These are phyloP conservation scores for Spencermartinsiella ligniputridi DNA, from an alignment of 1,139 yeast genomes.

Conservation along the genomic window DNA sequence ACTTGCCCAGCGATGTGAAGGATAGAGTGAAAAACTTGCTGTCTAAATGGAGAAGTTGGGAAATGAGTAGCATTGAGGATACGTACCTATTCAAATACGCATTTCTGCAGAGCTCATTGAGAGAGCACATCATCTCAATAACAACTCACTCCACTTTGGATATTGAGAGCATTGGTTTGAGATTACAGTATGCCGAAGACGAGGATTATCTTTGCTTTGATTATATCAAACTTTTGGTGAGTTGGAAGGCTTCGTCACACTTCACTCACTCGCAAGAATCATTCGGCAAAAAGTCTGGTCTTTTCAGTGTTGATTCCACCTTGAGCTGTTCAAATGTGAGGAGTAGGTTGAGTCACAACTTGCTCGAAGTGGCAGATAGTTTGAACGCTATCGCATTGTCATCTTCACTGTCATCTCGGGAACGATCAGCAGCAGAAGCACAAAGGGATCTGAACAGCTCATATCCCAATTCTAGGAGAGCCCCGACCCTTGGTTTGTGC, in stretches of 20 bases:
- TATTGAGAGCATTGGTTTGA: constrained; percentile 30
- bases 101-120: constrained; percentile 25
- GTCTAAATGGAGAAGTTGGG: constrained; percentile 92
- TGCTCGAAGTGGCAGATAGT: constrained; percentile 17
- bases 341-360: constrained; percentile 19
- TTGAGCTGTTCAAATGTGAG: constrained; percentile 22
- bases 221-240: constrained; percentile 25
- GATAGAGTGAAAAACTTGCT: constrained; percentile 55
- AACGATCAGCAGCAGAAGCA: not conserved
- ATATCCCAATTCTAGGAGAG: not conserved
- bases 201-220: constrained; percentile 36
- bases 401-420: not conserved
- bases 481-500: constrained; percentile 4
- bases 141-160: constrained; percentile 25
- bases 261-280: not conserved
- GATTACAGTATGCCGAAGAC: constrained; percentile 27
- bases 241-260: constrained; percentile 15
- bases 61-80: constrained; percentile 54
- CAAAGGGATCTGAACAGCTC: not conserved
- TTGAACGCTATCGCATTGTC: constrained; percentile 2
- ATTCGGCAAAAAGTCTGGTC: constrained; percentile 3
- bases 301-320: constrained; percentile 19
- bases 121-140: constrained; percentile 27
- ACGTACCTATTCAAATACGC: constrained; percentile 37
- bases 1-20: constrained; percentile 50